Evolutionary conservation across 2,329 filamentous ascomycete species (phyloP), one percentile per base, ranked within the genome.

Genomic region (Colletotrichum liriopes): DNA sequence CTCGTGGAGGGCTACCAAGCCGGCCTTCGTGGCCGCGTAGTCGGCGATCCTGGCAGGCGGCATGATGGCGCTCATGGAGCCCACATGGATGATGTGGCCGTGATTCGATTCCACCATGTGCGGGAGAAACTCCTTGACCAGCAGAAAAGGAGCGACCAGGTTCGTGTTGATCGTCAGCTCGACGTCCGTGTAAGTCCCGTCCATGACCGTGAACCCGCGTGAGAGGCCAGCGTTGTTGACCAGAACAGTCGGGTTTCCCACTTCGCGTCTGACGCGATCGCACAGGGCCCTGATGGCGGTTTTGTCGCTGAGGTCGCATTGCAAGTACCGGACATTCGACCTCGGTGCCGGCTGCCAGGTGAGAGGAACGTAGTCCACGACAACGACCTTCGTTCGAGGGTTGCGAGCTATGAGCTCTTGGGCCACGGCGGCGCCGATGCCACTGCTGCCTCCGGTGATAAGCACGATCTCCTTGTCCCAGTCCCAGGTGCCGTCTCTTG

Each of bases 31-130:
- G 2, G 87, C 84, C 0, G 85, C 83, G 78, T 92, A 93, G 77
- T 92, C 89, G 3, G 88, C 87, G 79, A 92, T 86, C 55, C 82
- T 83, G 0, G 89, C 86, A 0, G 86, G 85, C 16, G 86, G 81
- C 2, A 88, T 75, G 73, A 88, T 87, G 7, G 86, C 87, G 7
- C 89, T 90, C 67, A 89, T 82, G 6, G 59, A 89, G 20, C 90
- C 88, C 35, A 92, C 85, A 5, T 89, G 91, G 62, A 92, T 86
- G 59, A 93, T 81, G 81, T 92, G 90, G 14, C 91, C 91, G 79
- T 93, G 91, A 79, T 92, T 88, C 2, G 77, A 77, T 20, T 78
- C 76, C 39, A 89, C 81, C 86, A 93, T 91, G 26, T 82, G 77
- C 0, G 90, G 90, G 2, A 92, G 79, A 78, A 92, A 92, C 43